A percentile compares a stretch with the other conserved stretches of the same genome.
Evolutionary conservation across 257 asterid genomes (phyloP).

Genomic region (Galeopsis tetrahit): DNA sequence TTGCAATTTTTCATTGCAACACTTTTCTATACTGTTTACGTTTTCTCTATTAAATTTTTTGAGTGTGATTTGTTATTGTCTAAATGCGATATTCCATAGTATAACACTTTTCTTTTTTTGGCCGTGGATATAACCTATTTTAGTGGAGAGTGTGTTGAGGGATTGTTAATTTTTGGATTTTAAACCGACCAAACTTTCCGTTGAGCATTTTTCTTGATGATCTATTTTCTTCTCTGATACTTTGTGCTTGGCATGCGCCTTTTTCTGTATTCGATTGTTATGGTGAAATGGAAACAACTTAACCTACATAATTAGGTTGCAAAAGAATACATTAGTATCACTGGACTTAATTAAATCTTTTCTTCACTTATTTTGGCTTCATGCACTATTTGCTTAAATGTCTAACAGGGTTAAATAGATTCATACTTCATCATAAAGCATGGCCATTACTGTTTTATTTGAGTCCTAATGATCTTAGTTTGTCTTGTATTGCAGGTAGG

Average conservation of each 20-base stretch:
- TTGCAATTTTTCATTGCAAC: not conserved
- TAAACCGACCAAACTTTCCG: not conserved
- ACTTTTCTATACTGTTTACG: too few relatives aligned
- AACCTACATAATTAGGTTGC: not conserved
- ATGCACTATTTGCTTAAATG: not conserved
- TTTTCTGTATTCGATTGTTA: conserved; percentile 22
- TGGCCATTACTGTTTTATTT: not conserved
- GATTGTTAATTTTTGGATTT: not conserved
- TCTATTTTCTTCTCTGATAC: not conserved
- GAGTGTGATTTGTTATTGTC: too few relatives aligned
- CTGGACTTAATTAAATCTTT: not conserved
- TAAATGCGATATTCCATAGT: too few relatives aligned
- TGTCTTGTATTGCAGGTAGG: conserved; percentile 54
- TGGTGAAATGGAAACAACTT: not conserved
- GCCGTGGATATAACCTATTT: not conserved
- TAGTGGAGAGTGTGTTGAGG: not conserved
- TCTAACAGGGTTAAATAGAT: not conserved
- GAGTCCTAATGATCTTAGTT: conserved; percentile 12
- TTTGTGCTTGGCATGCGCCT: conserved; percentile 8
- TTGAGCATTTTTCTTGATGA: conserved; percentile 14
- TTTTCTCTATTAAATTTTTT: too few relatives aligned
- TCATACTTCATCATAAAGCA: conserved; percentile 7
- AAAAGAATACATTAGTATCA: not conserved
- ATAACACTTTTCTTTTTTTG: too few relatives aligned
- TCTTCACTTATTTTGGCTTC: conserved; percentile 20